Base-by-base conservation (phyloP, 1,284 basidiomycete species). In the Abortiporus biennis region DNA sequence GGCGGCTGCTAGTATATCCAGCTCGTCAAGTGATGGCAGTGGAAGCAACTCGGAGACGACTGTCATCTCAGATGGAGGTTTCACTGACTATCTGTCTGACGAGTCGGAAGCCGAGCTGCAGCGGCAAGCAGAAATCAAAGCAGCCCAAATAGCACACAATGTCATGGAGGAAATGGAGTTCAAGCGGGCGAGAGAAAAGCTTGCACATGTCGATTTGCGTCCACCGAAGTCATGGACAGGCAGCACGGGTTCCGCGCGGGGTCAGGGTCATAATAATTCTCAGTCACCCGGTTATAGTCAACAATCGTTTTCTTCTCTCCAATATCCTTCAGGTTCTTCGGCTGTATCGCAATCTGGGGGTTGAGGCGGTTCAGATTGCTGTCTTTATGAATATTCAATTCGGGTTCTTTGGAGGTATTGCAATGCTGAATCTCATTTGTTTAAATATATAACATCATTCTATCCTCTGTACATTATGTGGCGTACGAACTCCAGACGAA, bases 91-190 rank as follows among this genome's bases (percentile, higher is more conserved):
- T 59, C 63, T 89, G 22, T 89, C 86, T 19, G 85, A 88, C 55
- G 85, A 89, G 61, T 87, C 84, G 12, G 85, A 89, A 53, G 85
- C 79, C 32, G 85, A 89, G 59, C 62, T 89, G 42, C 85, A 89
- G 63, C 70, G 84, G 46, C 85, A 88, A 61, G 85, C 85, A 8
- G 86, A 89, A 54, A 76, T 76, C 20, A 77, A 74, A 50, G 86
- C 86, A 2, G 81, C 78, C 4, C 56, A 84, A 36, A 59, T 84
- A 15, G 85, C 84, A n/a, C 82, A 87, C 63, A 84, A 76, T 48
- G 79, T 83, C 51, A 74, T 77, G 41, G 85, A 89, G 59, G 86
- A 89, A 55, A 65, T 74, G 49, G 85, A 89, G 58, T 89, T 89
- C 62, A 81, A 74, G 53, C 76, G 78, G 33, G 85, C 84, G 40